phyloP scores from a whole-genome alignment of 768 basidiomycete genomes.

The Lactarius hengduanensis region DNA sequence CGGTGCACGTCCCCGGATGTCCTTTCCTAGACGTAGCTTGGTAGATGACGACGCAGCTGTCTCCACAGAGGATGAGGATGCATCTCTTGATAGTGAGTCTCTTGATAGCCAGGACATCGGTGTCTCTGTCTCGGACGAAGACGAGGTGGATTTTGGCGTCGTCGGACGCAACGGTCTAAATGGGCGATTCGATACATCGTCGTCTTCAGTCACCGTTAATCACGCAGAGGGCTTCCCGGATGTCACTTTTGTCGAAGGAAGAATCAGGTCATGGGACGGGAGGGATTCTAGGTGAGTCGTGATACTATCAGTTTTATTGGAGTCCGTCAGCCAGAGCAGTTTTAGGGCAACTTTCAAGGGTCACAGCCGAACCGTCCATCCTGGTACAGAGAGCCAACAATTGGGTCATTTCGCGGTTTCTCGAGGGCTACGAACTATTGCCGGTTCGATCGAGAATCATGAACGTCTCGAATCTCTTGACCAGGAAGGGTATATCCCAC shows the following conservation, averaged over 20 bases:
- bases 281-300: conserved; percentile 16
- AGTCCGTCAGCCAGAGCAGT: conserved; percentile 1
- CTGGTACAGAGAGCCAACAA: conserved; percentile 6
- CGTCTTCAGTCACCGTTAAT: conserved; percentile 24
- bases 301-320: neutral
- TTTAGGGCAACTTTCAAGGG: conserved; percentile 11
- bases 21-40: neutral
- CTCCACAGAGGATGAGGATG: conserved; percentile 5
- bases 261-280: conserved; percentile 5
- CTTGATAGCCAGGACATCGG: conserved; percentile 40
- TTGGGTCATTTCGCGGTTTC: conserved; percentile 2
- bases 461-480: conserved; percentile 3
- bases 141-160: conserved; percentile 51
- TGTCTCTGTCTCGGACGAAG: conserved; percentile 36
- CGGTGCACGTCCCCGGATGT: neutral
- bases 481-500: neutral
- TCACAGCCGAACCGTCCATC: neutral
- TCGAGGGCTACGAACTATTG: conserved; percentile 4
- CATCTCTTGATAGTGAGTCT: conserved; percentile 39
- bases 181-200: conserved; percentile 16
- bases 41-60: neutral
- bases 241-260: conserved; percentile 23
- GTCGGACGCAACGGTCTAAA: conserved; percentile 40
- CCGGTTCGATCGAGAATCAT: conserved; percentile 17
- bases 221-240: conserved; percentile 10